Conservation (phyloP, 2,329 filamentous ascomycete species). For the Fusarium sp. region DNA sequence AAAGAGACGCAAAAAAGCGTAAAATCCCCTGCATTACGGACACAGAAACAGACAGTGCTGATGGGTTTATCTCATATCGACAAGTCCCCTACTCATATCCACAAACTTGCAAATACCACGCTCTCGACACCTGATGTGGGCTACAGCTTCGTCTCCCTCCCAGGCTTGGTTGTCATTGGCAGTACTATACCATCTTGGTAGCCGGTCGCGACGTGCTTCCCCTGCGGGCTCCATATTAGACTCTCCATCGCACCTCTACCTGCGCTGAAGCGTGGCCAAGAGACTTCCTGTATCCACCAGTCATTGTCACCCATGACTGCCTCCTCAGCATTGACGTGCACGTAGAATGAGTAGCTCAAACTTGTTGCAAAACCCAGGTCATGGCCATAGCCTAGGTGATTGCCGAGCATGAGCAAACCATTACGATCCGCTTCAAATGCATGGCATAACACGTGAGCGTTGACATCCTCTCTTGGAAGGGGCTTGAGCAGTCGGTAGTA, state of each 20-base stretch:
- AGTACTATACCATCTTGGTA: slow-evolving; percentile 62
- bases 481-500: slow-evolving; percentile 59
- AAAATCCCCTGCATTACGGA: slow-evolving; percentile 53
- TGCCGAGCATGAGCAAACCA: slow-evolving; percentile 60
- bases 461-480: slow-evolving; percentile 52
- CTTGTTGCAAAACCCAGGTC: slow-evolving; percentile 55
- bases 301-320: slow-evolving; percentile 57
- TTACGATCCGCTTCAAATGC: slow-evolving; percentile 64
- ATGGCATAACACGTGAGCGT: slow-evolving; percentile 59
- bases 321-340: slow-evolving; percentile 60
- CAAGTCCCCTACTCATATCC: not conserved
- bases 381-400: slow-evolving; percentile 58
- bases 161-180: slow-evolving; percentile 29
- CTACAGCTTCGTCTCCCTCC: slow-evolving; percentile 19
- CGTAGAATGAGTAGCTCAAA: slow-evolving; percentile 61
- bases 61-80: not conserved
- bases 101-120: not conserved
- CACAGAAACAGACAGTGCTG: not conserved
- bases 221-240: slow-evolving; percentile 63
- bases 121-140: not conserved
- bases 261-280: slow-evolving; percentile 57
- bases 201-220: slow-evolving; percentile 62
- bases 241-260: slow-evolving; percentile 59
- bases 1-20: slow-evolving; percentile 49
- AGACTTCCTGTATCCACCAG: slow-evolving; percentile 65